Evolutionary conservation across 352 stramenopile species (phyloP).

Genomic region (Globisporangium alternatum): DNA sequence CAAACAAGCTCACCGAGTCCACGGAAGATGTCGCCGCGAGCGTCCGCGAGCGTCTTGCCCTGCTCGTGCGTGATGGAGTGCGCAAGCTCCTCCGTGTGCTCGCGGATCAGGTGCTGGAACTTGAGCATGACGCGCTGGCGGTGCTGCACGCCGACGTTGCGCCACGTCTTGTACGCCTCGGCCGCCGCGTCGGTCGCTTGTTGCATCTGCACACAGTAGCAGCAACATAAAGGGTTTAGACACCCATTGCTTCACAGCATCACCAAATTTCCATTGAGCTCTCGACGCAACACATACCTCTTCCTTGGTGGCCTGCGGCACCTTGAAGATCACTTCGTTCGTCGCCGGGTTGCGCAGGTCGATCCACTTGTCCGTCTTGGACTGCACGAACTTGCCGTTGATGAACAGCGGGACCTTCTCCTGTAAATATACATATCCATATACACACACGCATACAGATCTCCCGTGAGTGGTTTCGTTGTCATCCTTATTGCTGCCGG

Average conservation of each 20-base stretch:
- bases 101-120: slow-evolving; percentile 93
- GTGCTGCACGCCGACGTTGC: slow-evolving; percentile 91
- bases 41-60: slow-evolving; percentile 93
- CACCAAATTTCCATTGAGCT: not conserved
- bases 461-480: not conserved
- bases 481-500: not conserved
- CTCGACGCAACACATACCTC: slow-evolving; percentile 43
- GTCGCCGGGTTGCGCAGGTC: slow-evolving; percentile 91
- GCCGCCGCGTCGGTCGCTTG: slow-evolving; percentile 71
- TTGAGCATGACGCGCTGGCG: slow-evolving; percentile 95
- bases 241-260: not conserved
- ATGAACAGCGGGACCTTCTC: slow-evolving; percentile 88
- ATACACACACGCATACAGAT: not conserved
- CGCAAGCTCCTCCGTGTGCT: slow-evolving; percentile 94
- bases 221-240: slow-evolving; percentile 1
- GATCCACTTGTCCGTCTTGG: slow-evolving; percentile 90
- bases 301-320: slow-evolving; percentile 83
- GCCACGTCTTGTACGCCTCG: slow-evolving; percentile 92
- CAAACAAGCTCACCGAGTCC: slow-evolving; percentile 65
- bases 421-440: slow-evolving; percentile 19
- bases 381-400: slow-evolving; percentile 91
- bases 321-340: slow-evolving; percentile 83
- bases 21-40: slow-evolving; percentile 96
- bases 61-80: slow-evolving; percentile 93
- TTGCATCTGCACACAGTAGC: slow-evolving; percentile 58